phyloP scores from a whole-genome alignment of 139 green algal genomes.

The Edaphochlamys debaryana region DNA sequence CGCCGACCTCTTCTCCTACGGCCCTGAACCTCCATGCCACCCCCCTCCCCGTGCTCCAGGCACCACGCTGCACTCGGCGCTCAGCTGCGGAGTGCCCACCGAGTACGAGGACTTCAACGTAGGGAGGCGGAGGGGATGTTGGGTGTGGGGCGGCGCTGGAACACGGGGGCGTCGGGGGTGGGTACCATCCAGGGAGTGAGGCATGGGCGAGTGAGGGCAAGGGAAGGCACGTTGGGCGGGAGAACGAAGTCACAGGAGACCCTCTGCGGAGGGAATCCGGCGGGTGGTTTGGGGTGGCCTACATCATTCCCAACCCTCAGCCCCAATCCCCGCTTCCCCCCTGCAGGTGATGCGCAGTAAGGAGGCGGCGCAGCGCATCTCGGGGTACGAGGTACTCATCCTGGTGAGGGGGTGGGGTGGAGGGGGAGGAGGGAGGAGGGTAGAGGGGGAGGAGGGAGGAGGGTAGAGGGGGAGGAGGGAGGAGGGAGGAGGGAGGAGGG shows the following conservation, averaged over 20 bases:
- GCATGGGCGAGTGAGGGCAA: too few relatives aligned
- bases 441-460: background rate
- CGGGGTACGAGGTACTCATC: conserved; percentile 40
- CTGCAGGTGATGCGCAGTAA: conserved; percentile 57
- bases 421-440: background rate
- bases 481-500: background rate
- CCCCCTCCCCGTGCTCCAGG: conserved; percentile 42
- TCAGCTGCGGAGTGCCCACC: conserved; percentile 55
- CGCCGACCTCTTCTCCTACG: background rate
- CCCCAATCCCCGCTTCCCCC: too few relatives aligned
- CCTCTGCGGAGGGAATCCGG: too few relatives aligned
- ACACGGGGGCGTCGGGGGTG: too few relatives aligned
- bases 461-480: background rate
- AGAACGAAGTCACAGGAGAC: too few relatives aligned
- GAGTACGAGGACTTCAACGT: conserved; percentile 63
- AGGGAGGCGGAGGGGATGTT: too few relatives aligned
- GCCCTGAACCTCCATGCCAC: background rate
- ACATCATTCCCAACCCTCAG: too few relatives aligned
- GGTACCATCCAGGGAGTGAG: too few relatives aligned
- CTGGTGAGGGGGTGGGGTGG: background rate
- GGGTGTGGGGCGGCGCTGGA: too few relatives aligned
- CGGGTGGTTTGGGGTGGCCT: too few relatives aligned
- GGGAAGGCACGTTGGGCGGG: too few relatives aligned
- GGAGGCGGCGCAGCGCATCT: conserved; percentile 43
- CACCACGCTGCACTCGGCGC: conserved; percentile 69